Evolutionary conservation across 2,329 filamentous ascomycete genomes (phyloP).

Genomic region (Aspergillus fijiensis): DNA sequence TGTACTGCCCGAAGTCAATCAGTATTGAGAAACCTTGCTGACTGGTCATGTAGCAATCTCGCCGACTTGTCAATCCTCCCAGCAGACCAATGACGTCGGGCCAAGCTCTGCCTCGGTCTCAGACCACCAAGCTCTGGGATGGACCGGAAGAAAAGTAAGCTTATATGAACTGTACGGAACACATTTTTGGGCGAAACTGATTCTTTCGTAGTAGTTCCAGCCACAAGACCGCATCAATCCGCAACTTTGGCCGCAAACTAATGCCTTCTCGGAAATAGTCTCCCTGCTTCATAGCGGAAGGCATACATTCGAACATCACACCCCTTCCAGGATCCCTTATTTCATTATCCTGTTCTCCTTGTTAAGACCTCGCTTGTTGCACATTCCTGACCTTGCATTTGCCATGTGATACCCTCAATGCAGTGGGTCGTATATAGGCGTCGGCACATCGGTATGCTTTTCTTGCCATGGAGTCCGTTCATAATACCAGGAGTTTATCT

Average conservation of each 20-base stretch:
- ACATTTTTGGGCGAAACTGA: neutral
- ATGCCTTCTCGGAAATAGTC: conserved; percentile 28
- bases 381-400: conserved; percentile 16
- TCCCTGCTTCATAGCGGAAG: neutral
- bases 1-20: conserved; percentile 8
- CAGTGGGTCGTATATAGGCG: conserved; percentile 28
- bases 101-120: conserved; percentile 23
- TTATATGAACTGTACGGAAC: neutral
- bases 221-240: conserved; percentile 33
- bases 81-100: conserved; percentile 34
- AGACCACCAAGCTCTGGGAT: conserved; percentile 23
- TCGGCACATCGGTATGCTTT: conserved; percentile 16
- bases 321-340: neutral
- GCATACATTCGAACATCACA: neutral
- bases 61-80: conserved; percentile 33
- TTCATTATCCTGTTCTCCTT: neutral
- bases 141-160: conserved; percentile 36
- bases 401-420: conserved; percentile 24
- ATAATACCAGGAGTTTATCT: conserved; percentile 4
- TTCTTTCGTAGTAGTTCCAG: conserved; percentile 14
- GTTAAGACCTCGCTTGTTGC: conserved; percentile 5
- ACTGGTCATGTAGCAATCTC: conserved; percentile 30
- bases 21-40: conserved; percentile 12
- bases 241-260: conserved; percentile 39
- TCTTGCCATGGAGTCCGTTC: neutral